Evolutionary conservation across 352 stramenopile species (phyloP).

Genomic region (Phytophthora agathidicida): DNA sequence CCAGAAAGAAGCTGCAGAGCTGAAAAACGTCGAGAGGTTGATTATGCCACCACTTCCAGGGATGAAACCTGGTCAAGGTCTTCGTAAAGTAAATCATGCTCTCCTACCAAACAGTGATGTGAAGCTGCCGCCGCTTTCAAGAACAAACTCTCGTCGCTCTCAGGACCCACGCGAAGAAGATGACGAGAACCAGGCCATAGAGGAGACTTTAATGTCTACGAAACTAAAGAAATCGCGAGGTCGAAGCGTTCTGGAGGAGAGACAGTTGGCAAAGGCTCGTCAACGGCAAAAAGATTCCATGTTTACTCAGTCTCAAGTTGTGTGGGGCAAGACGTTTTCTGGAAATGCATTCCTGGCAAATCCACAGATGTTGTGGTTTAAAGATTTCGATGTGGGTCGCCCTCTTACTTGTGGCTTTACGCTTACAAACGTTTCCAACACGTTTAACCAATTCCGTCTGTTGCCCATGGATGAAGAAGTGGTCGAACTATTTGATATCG

Average conservation of each 20-base stretch:
- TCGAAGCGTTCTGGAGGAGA: constrained; percentile 69
- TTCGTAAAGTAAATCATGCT: constrained; percentile 39
- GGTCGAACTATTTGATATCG: constrained; percentile 88
- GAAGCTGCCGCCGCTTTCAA: constrained; percentile 22
- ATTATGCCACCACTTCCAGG: constrained; percentile 20
- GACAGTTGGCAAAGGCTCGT: constrained; percentile 49
- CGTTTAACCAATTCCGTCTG: constrained; percentile 93
- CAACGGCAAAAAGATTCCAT: constrained; percentile 58
- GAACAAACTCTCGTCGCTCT: neutral
- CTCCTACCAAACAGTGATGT: constrained; percentile 20
- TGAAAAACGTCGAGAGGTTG: constrained; percentile 7
- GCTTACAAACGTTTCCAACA: constrained; percentile 92
- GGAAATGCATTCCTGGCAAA: constrained; percentile 84
- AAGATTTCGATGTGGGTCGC: constrained; percentile 88
- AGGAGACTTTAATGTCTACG: neutral
- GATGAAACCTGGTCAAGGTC: constrained; percentile 34
- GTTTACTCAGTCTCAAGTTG: constrained; percentile 71
- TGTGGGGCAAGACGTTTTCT: constrained; percentile 83
- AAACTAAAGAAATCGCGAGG: constrained; percentile 38
- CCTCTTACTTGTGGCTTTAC: constrained; percentile 66
- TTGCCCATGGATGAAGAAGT: constrained; percentile 74
- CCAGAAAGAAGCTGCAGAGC: constrained; percentile 10
- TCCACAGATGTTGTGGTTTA: constrained; percentile 84
- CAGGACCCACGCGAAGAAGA: constrained; percentile 17
- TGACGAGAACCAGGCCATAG: constrained; percentile 9